Evolutionary conservation across 2,329 filamentous ascomycete genomes (phyloP).

Genomic region (Nemania serpens): DNA sequence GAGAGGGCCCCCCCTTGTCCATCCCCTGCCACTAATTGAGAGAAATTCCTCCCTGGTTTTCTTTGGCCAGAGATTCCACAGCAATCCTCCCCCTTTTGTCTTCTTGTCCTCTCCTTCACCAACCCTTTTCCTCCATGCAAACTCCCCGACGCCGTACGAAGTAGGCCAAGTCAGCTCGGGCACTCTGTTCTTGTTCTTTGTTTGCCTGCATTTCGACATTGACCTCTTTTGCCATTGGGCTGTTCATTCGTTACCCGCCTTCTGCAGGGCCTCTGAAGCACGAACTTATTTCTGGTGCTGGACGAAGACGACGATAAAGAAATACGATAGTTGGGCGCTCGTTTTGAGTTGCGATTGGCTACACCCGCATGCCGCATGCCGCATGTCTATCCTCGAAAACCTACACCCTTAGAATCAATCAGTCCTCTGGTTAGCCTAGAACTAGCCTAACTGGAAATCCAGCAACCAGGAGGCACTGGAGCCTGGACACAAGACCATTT

Average conservation of each 20-base stretch:
- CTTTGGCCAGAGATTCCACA: constrained; percentile 27
- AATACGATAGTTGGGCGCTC: constrained; percentile 2
- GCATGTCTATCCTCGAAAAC: constrained; percentile 12
- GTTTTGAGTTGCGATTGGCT: neutral
- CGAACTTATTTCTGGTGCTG: constrained; percentile 3
- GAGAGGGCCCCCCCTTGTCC: constrained; percentile 23
- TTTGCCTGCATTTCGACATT: constrained; percentile 15
- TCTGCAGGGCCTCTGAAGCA: constrained; percentile 5
- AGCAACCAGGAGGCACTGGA: neutral
- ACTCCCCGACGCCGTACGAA: constrained; percentile 19
- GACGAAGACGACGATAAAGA: neutral
- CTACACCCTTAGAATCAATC: neutral
- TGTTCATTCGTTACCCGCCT: constrained; percentile 31
- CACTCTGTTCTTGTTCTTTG: constrained; percentile 26
- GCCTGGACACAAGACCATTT: constrained; percentile 4
- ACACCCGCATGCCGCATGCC: neutral
- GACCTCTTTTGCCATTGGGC: constrained; percentile 26
- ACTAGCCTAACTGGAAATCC: constrained; percentile 4
- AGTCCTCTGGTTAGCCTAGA: constrained; percentile 4
- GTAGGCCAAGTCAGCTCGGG: constrained; percentile 21
- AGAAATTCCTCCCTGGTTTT: constrained; percentile 30
- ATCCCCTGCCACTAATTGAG: constrained; percentile 26
- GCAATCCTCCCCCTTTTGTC: constrained; percentile 24
- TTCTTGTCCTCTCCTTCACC: constrained; percentile 14
- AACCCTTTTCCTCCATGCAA: constrained; percentile 15